Base-by-base conservation (phyloP, 2,329 filamentous ascomycete genomes). In the Aspergillus japonicus region DNA sequence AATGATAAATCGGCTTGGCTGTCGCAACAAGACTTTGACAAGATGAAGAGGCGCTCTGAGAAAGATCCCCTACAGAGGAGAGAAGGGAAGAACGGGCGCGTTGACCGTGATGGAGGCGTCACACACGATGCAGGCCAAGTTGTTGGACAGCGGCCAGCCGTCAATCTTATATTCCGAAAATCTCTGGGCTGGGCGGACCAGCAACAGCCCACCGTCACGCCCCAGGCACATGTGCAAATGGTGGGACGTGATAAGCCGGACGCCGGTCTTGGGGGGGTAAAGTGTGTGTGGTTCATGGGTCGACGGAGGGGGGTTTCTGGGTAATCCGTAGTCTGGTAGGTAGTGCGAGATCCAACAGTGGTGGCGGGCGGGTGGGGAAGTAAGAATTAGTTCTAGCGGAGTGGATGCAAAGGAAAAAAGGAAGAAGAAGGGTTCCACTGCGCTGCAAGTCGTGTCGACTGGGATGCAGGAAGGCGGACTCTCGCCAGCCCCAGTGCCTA, bases 41-140 rank as follows among this genome's bases (percentile, higher is more conserved):
- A 60, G 60, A 56, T 51, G 55, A 24, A 48, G 50, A 52, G 42
- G 50, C 47, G 57, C 31, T 56, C 58, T 61, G 52, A 44, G 23
- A 48, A 48, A 16, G 42, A 44, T 54, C 29, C 55, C 44, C 54
- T 58, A 48, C 3, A 33, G 29, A 55, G 42, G 42, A 55, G 42
- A n/a, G 48, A 59, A 57, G 56, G 11, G 49, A 54, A 6, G 47
- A 57, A 35, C 50, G 42, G 35, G 31, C 54, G 50, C 42, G 58
- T 47, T 44, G 55, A 56, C 21, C 50, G 57, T 52, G 57, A 47
- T 48, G 53, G 47, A 62, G 63, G 63, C 65, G 66, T 67, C 56
- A 55, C 62, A 60, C 62, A 63, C 64, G 48, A 65, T 64, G 65
- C 58, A 57, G 62, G 66, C 64, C 62, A 67, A 67, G 64, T 63